phyloP scores from a whole-genome alignment of 2,329 filamentous ascomycete genomes.

The Alternaria arbusti region DNA sequence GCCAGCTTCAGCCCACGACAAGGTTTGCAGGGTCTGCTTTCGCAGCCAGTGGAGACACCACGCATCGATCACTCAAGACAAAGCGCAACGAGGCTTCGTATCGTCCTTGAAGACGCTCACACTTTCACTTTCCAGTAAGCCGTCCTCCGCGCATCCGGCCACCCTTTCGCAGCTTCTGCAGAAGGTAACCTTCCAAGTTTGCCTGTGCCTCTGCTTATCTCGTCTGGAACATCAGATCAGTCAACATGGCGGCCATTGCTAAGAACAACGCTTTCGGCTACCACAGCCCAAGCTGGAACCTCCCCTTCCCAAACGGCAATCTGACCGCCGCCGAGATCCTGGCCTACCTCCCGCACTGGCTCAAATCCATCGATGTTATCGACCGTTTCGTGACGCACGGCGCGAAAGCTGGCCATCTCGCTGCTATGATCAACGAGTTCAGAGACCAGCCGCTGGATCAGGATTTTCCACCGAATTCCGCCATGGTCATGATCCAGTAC shows the following conservation, averaged over 20 bases:
- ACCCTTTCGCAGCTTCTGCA: neutral
- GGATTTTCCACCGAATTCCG: constrained; percentile 16
- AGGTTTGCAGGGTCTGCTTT: neutral
- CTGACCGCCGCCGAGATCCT: constrained; percentile 35
- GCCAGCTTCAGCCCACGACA: neutral
- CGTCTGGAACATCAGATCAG: neutral
- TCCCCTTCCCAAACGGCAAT: constrained; percentile 32
- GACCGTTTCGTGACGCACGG: constrained; percentile 32
- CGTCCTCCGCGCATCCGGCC: neutral
- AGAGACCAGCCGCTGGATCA: constrained; percentile 8
- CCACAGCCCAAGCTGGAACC: constrained; percentile 25
- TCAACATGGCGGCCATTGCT: constrained; percentile 13
- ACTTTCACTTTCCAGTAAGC: neutral
- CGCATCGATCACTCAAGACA: neutral
- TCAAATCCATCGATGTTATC: constrained; percentile 34
- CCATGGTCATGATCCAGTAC: constrained; percentile 29
- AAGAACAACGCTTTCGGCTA: constrained; percentile 32
- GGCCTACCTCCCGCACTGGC: constrained; percentile 32
- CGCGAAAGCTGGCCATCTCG: constrained; percentile 12
- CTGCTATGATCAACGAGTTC: constrained; percentile 23
- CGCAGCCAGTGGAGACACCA: neutral
- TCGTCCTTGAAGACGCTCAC: neutral
- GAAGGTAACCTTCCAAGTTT: neutral
- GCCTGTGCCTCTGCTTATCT: neutral
- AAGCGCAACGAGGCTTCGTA: neutral